Evolutionary conservation across 768 basidiomycete genomes (phyloP).

Genomic region (Zangia roseola): DNA sequence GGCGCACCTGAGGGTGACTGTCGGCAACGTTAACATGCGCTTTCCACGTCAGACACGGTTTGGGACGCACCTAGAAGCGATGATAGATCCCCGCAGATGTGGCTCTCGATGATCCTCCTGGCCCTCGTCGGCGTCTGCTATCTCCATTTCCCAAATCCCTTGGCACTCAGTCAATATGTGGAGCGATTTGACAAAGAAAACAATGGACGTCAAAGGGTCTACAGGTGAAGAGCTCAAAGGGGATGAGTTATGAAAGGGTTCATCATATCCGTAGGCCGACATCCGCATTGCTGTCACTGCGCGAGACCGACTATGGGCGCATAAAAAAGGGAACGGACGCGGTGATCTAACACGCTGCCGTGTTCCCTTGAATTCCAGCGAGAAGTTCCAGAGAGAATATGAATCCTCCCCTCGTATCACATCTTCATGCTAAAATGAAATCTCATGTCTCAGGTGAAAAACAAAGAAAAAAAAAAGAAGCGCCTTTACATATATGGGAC

Average conservation of each 20-base stretch:
- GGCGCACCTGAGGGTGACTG: neutral
- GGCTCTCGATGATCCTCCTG: neutral
- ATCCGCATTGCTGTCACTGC: neutral
- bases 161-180: neutral
- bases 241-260: neutral
- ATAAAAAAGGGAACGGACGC: neutral
- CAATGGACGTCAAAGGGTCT: neutral
- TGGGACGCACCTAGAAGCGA: neutral
- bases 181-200: neutral
- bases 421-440: slow-evolving; percentile 7
- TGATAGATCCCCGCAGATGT: no score
- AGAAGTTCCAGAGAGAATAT: neutral
- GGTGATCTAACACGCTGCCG: slow-evolving; percentile 9
- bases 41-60: neutral
- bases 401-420: slow-evolving; percentile 7
- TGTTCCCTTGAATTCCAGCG: slow-evolving; percentile 1
- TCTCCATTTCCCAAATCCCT: neutral
- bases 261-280: neutral
- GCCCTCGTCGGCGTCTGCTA: neutral
- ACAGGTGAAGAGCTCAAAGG: neutral
- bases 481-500: slow-evolving; percentile 3
- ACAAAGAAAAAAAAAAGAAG: slow-evolving; percentile 3
- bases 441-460: slow-evolving; percentile 9
- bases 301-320: neutral
- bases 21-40: slow-evolving; percentile 7